phyloP scores from a whole-genome alignment of 129 eudicot genomes.

The Glebionis coronaria region DNA sequence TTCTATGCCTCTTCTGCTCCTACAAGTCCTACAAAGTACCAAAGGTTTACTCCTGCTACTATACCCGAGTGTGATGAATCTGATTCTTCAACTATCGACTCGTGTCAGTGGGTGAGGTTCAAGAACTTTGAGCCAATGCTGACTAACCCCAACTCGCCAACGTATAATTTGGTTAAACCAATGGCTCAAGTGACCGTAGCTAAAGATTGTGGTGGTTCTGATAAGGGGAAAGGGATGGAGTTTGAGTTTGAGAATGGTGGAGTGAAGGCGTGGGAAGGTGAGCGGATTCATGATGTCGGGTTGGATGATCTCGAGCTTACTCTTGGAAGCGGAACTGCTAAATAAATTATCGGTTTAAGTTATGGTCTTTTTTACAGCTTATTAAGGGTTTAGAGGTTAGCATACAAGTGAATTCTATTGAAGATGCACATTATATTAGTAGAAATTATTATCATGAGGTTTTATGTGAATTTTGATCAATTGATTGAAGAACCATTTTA shows the following conservation, averaged over 20 bases:
- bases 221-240: slow-evolving; percentile 63
- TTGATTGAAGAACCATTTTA: slow-evolving; percentile 27
- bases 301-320: slow-evolving; percentile 98
- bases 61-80: slow-evolving; percentile 94
- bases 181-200: slow-evolving; percentile 35
- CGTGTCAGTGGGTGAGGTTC: slow-evolving; percentile 88
- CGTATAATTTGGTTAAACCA: slow-evolving; percentile 74
- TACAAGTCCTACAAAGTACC: slow-evolving; percentile 68
- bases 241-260: slow-evolving; percentile 66
- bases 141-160: slow-evolving; percentile 76
- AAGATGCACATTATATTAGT: slow-evolving; percentile 30
- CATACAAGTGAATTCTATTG: slow-evolving; percentile 27
- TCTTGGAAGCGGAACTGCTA: slow-evolving; percentile 64
- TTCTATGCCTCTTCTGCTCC: slow-evolving; percentile 86
- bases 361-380: slow-evolving; percentile 20
- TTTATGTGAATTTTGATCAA: slow-evolving; percentile 9
- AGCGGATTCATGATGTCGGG: slow-evolving; percentile 93
- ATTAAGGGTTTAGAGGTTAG: slow-evolving; percentile 25
- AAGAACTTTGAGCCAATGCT: slow-evolving; percentile 46
- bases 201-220: slow-evolving; percentile 41
- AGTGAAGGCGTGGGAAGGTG: slow-evolving; percentile 97
- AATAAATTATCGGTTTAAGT: slow-evolving; percentile 27
- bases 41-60: slow-evolving; percentile 60
- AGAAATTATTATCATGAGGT: slow-evolving; percentile 12
- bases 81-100: slow-evolving; percentile 80